Conservation (phyloP, 345 rosid genomes). For the Schrenkiella parvula region DNA sequence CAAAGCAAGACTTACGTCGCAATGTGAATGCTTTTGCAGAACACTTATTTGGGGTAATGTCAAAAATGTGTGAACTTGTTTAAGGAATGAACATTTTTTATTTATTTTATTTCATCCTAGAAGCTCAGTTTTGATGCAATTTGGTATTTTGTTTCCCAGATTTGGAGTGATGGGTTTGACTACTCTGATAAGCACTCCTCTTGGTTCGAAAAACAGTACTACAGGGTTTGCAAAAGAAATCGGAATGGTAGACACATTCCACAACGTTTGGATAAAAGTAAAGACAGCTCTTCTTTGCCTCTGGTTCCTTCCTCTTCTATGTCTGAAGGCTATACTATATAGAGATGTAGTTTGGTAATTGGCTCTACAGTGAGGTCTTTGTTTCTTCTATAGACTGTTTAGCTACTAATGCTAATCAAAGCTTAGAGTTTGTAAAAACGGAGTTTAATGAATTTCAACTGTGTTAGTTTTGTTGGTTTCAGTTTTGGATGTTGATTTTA, state of each 20-base stretch:
- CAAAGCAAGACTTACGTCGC: conserved; percentile 39
- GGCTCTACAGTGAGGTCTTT: no score
- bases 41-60: conserved; percentile 46
- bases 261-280: conserved; percentile 47
- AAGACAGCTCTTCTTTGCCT: conserved; percentile 31
- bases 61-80: not conserved
- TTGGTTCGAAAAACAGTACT: conserved; percentile 52
- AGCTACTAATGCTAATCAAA: not conserved
- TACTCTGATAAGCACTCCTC: conserved; percentile 49
- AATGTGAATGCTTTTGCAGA: conserved; percentile 45
- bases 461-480: not conserved
- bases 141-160: conserved; percentile 29
- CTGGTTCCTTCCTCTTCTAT: not conserved
- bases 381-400: not conserved
- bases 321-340: not conserved
- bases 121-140: not conserved
- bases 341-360: not conserved
- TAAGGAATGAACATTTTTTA: not conserved
- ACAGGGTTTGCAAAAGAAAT: conserved; percentile 37
- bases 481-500: not conserved
- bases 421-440: not conserved
- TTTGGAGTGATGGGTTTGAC: conserved; percentile 43
- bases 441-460: not conserved
- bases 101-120: not conserved
- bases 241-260: conserved; percentile 33